Evolutionary conservation across 768 basidiomycete genomes (phyloP).

Genomic region (Dioszegia aurantiaca): DNA sequence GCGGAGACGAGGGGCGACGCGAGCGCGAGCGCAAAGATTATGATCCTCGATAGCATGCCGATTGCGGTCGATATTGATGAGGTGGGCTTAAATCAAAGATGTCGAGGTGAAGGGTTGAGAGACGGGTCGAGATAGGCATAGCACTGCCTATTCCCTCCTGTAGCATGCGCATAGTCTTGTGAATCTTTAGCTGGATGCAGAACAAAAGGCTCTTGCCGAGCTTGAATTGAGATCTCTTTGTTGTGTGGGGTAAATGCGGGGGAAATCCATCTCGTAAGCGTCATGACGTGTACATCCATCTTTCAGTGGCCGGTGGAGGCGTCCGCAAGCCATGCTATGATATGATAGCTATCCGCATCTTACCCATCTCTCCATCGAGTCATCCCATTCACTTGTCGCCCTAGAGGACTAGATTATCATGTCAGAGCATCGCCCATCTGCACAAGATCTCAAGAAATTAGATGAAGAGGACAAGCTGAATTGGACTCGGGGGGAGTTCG

Average conservation of each 20-base stretch:
- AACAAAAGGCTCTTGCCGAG: slow-evolving; percentile 8
- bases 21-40: slow-evolving; percentile 5
- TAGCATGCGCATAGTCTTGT: too few species aligned
- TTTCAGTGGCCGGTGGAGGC: too few species aligned
- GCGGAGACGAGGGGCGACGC: slow-evolving; percentile 13
- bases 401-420: background rate
- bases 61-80: background rate
- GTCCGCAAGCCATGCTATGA: too few species aligned
- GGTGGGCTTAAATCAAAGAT: background rate
- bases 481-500: slow-evolving; percentile 50
- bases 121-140: too few species aligned
- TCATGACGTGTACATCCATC: too few species aligned
- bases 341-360: background rate
- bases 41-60: slow-evolving; percentile 8
- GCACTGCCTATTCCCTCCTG: too few species aligned
- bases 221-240: background rate
- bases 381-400: too few species aligned
- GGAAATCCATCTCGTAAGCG: background rate
- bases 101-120: too few species aligned
- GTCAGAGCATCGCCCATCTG: background rate
- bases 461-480: slow-evolving; percentile 42
- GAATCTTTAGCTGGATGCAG: slow-evolving; percentile 1
- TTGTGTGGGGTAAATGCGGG: slow-evolving; percentile 8
- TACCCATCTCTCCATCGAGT: too few species aligned
- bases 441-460: slow-evolving; percentile 14